phyloP scores from a whole-genome alignment of 2,329 filamentous ascomycete genomes.

The Hysterium pulicare region DNA sequence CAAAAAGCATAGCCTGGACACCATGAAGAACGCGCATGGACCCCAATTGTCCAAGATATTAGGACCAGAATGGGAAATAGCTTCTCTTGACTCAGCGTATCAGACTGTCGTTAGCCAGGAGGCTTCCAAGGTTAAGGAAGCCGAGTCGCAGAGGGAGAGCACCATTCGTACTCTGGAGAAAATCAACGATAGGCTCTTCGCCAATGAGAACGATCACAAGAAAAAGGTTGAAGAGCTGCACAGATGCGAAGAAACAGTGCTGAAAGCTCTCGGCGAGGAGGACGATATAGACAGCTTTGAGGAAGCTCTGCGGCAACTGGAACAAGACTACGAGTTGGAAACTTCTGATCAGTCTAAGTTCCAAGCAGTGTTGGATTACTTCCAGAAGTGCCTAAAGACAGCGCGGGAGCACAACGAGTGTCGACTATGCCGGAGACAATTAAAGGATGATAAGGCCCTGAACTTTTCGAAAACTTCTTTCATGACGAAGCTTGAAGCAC shows the following conservation, averaged over 20 bases:
- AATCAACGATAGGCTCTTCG: slow-evolving; percentile 69
- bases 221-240: slow-evolving; percentile 62
- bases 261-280: slow-evolving; percentile 46
- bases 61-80: slow-evolving; percentile 63
- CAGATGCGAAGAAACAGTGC: slow-evolving; percentile 60
- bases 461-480: slow-evolving; percentile 56
- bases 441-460: slow-evolving; percentile 55
- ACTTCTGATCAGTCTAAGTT: slow-evolving; percentile 67
- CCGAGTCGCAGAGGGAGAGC: slow-evolving; percentile 67
- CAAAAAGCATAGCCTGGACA: slow-evolving; percentile 70
- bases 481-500: slow-evolving; percentile 61
- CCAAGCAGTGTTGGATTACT: slow-evolving; percentile 68
- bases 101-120: slow-evolving; percentile 61
- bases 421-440: slow-evolving; percentile 69
- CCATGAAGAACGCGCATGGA: slow-evolving; percentile 71
- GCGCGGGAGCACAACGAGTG: slow-evolving; percentile 70
- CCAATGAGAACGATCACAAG: slow-evolving; percentile 60
- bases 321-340: slow-evolving; percentile 49
- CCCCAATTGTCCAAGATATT: slow-evolving; percentile 66
- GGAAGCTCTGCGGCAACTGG: slow-evolving; percentile 50
- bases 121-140: slow-evolving; percentile 57
- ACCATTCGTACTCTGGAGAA: slow-evolving; percentile 71
- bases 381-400: slow-evolving; percentile 62
- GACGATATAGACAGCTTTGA: slow-evolving; percentile 44
- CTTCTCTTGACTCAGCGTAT: slow-evolving; percentile 68